phyloP scores from a whole-genome alignment of 2,329 filamentous ascomycete species.

The Albophoma yamanashiensis region DNA sequence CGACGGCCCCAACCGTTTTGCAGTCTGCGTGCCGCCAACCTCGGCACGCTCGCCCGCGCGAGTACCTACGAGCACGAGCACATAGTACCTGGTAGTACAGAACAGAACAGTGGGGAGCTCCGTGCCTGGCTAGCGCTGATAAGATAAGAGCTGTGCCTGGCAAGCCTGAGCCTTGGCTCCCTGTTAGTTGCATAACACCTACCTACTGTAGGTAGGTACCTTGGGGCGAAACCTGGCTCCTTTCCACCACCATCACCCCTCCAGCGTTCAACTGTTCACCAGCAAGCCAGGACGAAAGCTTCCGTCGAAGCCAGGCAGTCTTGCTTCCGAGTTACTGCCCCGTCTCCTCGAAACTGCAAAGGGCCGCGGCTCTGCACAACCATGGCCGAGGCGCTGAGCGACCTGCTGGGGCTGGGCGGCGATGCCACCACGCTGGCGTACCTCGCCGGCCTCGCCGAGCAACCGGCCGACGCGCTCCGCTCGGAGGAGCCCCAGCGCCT shows the following conservation, averaged over 20 bases:
- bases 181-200: not conserved
- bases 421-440: slow-evolving; percentile 56
- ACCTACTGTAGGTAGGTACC: no score
- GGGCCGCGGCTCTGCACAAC: not conserved
- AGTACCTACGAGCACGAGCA: no score
- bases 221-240: not conserved
- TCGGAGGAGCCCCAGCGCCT: slow-evolving; percentile 69
- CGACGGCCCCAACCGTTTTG: not conserved
- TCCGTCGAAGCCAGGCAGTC: not conserved
- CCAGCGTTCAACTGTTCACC: not conserved
- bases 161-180: not conserved
- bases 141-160: not conserved
- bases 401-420: slow-evolving; percentile 23
- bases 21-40: not conserved
- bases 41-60: not conserved
- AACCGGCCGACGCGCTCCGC: slow-evolving; percentile 62
- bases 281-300: not conserved
- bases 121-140: not conserved
- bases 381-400: slow-evolving; percentile 26
- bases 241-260: not conserved
- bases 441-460: slow-evolving; percentile 64
- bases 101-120: not conserved
- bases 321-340: not conserved
- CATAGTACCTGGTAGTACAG: no score
- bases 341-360: not conserved